Evolutionary conservation across 306 rosid species (phyloP).

Genomic region (Begonia fuchsioides): DNA sequence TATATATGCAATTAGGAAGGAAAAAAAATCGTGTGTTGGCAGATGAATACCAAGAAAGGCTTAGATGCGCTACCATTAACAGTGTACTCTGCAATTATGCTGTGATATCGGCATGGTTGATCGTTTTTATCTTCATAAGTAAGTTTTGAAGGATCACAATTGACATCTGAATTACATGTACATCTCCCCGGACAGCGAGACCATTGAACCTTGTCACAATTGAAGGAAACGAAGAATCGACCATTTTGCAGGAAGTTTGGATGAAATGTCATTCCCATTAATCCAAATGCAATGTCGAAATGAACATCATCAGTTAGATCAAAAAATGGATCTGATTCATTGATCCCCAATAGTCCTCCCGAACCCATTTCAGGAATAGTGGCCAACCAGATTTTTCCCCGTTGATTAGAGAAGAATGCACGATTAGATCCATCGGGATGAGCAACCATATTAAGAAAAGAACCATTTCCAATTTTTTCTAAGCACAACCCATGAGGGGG

Average conservation of each 20-base stretch:
- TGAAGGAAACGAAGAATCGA: slow-evolving; percentile 85
- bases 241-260: slow-evolving; percentile 69
- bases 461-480: slow-evolving; percentile 87
- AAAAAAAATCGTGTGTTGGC: slow-evolving; percentile 2
- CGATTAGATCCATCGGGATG: slow-evolving; percentile 95
- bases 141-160: slow-evolving; percentile 85
- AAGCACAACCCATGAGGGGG: slow-evolving; percentile 76
- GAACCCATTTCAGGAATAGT: slow-evolving; percentile 62
- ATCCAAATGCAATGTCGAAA: slow-evolving; percentile 57
- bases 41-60: slow-evolving; percentile 54
- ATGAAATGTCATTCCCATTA: slow-evolving; percentile 97
- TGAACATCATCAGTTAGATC: slow-evolving; percentile 78
- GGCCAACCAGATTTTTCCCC: slow-evolving; percentile 77
- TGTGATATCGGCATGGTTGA: slow-evolving; percentile 79
- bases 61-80: slow-evolving; percentile 48
- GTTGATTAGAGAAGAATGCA: slow-evolving; percentile 65
- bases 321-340: slow-evolving; percentile 66
- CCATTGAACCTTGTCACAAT: slow-evolving; percentile 80
- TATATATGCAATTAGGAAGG: not conserved
- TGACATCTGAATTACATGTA: slow-evolving; percentile 80
- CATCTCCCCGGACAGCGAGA: slow-evolving; percentile 84
- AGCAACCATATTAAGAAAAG: slow-evolving; percentile 76
- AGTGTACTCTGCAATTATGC: slow-evolving; percentile 68
- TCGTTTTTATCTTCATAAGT: slow-evolving; percentile 32
- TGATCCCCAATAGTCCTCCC: slow-evolving; percentile 39